Conservation (phyloP, 139 green algal genomes). For the Chlamydomonas schloesseri region DNA sequence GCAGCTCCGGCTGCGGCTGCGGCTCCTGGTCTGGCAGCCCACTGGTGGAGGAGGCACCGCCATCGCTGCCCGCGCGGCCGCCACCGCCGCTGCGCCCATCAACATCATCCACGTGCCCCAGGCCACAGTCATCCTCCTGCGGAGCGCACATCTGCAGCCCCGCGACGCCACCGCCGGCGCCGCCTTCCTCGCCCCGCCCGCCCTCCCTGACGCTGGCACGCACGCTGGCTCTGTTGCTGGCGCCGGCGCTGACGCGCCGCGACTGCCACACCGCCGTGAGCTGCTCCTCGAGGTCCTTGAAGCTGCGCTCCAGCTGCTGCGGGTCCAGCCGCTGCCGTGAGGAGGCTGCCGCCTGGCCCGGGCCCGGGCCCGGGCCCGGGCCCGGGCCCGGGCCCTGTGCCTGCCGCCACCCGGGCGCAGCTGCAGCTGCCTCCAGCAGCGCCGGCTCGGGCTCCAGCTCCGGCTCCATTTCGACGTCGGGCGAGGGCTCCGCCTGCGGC, state of each 20-base stretch:
- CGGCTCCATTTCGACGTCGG: neutral
- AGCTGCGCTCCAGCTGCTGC: conserved; percentile 8
- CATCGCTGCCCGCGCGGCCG: no score
- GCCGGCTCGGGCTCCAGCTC: neutral
- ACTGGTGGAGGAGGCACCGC: no score
- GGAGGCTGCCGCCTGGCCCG: neutral
- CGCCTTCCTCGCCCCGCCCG: no score
- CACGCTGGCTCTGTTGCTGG: neutral
- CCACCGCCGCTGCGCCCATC: no score
- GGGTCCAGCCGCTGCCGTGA: neutral
- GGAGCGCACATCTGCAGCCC: no score
- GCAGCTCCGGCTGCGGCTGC: no score
- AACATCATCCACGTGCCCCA: no score
- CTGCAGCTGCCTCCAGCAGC: neutral
- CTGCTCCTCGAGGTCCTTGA: conserved; percentile 36
- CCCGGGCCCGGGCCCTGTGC: neutral
- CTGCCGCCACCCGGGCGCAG: no score
- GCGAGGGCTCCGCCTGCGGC: no score
- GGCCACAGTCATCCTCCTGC: no score
- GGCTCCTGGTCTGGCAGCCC: no score
- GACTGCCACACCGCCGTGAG: conserved; percentile 33
- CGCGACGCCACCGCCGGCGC: neutral
- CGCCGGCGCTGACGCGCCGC: neutral
- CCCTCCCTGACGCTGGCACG: neutral
- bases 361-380: neutral